Conservation (phyloP, 306 rosid species). For the Sechiopsis laciniata region DNA sequence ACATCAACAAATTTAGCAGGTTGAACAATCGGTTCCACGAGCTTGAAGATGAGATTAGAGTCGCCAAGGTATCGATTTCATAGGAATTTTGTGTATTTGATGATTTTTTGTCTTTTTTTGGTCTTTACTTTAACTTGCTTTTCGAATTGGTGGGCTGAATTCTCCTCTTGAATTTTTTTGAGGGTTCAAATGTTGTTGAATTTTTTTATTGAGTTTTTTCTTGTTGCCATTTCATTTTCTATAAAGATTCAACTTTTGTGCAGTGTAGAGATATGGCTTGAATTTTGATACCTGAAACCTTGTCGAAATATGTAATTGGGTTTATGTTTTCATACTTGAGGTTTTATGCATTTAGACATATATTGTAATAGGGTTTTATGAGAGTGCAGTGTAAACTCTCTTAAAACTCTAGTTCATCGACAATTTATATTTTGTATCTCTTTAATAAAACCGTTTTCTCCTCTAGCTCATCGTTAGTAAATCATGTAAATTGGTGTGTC, state of each 20-base stretch:
- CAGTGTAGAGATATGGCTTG: too few relatives aligned
- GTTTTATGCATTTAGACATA: too few relatives aligned
- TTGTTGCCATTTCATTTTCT: neutral
- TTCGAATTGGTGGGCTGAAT: neutral
- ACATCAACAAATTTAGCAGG: constrained; percentile 84
- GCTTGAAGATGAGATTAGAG: constrained; percentile 80
- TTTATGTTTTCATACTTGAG: too few relatives aligned
- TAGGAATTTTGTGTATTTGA: neutral
- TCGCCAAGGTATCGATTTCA: constrained; percentile 49
- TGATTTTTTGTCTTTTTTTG: neutral
- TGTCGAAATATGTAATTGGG: too few relatives aligned
- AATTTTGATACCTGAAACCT: too few relatives aligned
- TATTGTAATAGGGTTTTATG: too few relatives aligned
- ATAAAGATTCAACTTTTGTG: neutral
- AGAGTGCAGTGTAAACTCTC: too few relatives aligned
- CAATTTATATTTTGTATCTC: too few relatives aligned
- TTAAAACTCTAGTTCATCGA: too few relatives aligned
- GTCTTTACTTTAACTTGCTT: neutral
- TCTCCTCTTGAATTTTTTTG: neutral
- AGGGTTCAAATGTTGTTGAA: neutral
- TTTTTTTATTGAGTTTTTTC: neutral
- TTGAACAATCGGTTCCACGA: constrained; percentile 55
- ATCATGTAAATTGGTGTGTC: too few relatives aligned
- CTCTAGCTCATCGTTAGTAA: neutral
- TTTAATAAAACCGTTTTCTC: too few relatives aligned